phyloP scores from a whole-genome alignment of 352 stramenopile species.

The Pythium scleroteichum region DNA sequence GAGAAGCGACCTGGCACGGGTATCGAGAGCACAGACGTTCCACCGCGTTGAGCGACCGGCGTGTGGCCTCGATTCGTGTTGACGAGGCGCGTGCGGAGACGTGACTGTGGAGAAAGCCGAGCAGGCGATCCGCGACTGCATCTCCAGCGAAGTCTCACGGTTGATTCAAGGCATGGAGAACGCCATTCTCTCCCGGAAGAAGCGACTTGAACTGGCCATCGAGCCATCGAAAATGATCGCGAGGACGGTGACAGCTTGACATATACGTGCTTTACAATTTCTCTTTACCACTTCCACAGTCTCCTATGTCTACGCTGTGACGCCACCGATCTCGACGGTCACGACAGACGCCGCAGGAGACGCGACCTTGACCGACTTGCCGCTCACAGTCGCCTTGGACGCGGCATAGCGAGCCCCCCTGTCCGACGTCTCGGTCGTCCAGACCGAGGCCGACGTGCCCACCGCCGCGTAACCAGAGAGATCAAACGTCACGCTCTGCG shows the following conservation, averaged over 20 bases:
- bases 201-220: background rate
- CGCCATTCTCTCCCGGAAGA: background rate
- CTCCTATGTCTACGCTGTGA: conserved; percentile 17
- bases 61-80: conserved; percentile 4
- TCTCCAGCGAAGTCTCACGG: conserved; percentile 4
- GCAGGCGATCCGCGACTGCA: background rate
- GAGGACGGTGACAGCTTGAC: background rate
- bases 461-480: conserved; percentile 36
- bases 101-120: conserved; percentile 1
- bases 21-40: conserved; percentile 8
- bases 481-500: conserved; percentile 42
- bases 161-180: conserved; percentile 14
- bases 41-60: conserved; percentile 16
- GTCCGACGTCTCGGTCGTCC: conserved; percentile 51
- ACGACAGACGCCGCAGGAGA: conserved; percentile 42
- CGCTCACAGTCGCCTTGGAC: conserved; percentile 28
- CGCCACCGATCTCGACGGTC: conserved; percentile 44
- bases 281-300: background rate
- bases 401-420: conserved; percentile 31
- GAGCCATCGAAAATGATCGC: background rate
- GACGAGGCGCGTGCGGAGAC: conserved; percentile 6
- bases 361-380: conserved; percentile 32
- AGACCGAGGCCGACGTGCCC: conserved; percentile 30
- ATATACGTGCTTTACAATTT: no score
- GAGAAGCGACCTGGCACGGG: background rate